Evolutionary conservation across 495 filamentous ascomycete species (phyloP), one percentile per base, ranked within the genome.

Genomic region (Astrothelium macrocarpum): DNA sequence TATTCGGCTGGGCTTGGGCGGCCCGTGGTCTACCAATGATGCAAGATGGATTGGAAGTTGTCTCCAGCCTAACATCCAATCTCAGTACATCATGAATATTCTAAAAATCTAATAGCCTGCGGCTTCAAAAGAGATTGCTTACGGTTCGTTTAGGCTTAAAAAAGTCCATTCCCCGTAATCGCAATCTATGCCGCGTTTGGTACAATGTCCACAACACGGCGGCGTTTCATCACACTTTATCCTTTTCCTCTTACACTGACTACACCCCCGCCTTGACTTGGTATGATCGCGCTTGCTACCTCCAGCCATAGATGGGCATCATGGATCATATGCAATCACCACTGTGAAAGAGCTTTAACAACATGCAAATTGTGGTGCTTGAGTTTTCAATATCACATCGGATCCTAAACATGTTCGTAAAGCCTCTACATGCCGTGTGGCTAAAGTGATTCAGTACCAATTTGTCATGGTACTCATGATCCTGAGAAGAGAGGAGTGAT

Each of bases 161-260:
- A 12, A n/a, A 18, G 45, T 18, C 45, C 45, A 49, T 20, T 49
- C 45, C 23, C 14, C 18, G 45, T 49, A 49, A n/a, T 49, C 45
- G 45, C 45, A 49, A 49, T 18, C 45, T 49, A 49, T 5, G 23
- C 45, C n/a, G n/a, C 18, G 45, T 49, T 49, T 49, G n/a, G 45
- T 49, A n/a, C 45, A 49, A 20, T 12, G n/a, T 49, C 45, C 45
- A 20, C 45, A 49, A n/a, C 45, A 5, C 23, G 45, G 45, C 18
- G 45, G 45, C n/a, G 12, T 49, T 49, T 49, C 45, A 20, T 49
- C 45, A 20, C 45, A 49, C 45, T 49, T 49, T 49, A 49, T 49
- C 18, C 45, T 12, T n/a, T 49, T 49, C n/a, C 23, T 49, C 45
- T 49, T 49, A n/a, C 45, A 49, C 18, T 49, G 45, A 49, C 11